Evolutionary conservation across 371 early-diverging fungal genomes (phyloP), one percentile per base, ranked within the genome.

Genomic region (Circinella minor): DNA sequence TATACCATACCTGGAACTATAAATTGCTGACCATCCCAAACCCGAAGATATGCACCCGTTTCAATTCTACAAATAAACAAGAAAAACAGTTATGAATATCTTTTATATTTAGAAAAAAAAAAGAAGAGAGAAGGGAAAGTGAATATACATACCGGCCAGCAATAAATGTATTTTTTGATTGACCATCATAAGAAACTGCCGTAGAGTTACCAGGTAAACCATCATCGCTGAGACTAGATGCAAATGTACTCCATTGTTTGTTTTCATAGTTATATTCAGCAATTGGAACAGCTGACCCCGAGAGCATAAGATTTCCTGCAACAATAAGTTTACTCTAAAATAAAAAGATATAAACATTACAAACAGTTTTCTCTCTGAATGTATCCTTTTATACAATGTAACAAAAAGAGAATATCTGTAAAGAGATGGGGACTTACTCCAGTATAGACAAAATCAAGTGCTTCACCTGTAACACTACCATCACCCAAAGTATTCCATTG

Each of bases 281-380:
- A 17, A 85, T 79, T 9, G 80, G 78, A 5, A 81, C 71, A 1
- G 77, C 67, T 3, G 79, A 65, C 0, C 79, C 84, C 43, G 77
- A 63, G 36, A 90, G 71, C 9, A 67, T 65, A 49, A 90, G 39
- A 65, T 88, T 83, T 7, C 90, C 90, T 7, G 82, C 85, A 3
- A 78, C 84, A 15, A 82, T 71, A 27, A 84, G 73, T 60, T 80
- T 75, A 69, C 72, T 77, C 75, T 82, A 37, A 3, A 57, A 5
- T 5, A 17, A 51, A 51, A 4, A 51, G n/a, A n/a, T 0, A 57
- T 18, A 39, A 14, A 55, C 34, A 61, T 39, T 60, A 69, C 66
- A 20, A 61, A 67, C 54, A 51, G 34, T 8, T 10, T 15, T 48
- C 6, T 20, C 51, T 20, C 7, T 36, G 17, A 20, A 18, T 63